Conservation (phyloP, 768 basidiomycete species). For the Pleurotus citrinopileatus region DNA sequence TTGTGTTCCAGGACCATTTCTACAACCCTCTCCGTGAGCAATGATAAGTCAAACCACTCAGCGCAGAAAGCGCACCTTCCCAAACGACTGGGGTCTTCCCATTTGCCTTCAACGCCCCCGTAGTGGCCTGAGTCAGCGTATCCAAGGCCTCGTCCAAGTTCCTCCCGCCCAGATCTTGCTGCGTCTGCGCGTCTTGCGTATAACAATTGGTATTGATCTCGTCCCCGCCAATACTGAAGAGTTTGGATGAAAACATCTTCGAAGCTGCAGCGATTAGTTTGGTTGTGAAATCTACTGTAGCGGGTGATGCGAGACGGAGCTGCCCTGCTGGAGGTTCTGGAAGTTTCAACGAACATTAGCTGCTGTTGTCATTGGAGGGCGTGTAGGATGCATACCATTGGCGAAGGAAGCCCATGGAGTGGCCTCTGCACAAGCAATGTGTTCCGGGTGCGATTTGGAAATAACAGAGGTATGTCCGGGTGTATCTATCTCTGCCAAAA, state of each 20-base stretch:
- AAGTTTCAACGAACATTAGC: neutral
- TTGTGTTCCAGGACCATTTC: constrained; percentile 65
- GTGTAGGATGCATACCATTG: constrained; percentile 26
- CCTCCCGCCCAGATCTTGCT: constrained; percentile 49
- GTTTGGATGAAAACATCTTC: constrained; percentile 46
- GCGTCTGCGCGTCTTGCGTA: constrained; percentile 54
- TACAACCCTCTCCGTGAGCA: constrained; percentile 37
- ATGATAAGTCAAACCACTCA: neutral
- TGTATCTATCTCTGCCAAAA: constrained; percentile 77
- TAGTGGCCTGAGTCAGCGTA: constrained; percentile 58
- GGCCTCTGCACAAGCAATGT: constrained; percentile 61
- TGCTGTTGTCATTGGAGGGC: neutral
- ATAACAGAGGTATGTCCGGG: constrained; percentile 81
- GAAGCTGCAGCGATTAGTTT: constrained; percentile 53
- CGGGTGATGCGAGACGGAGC: constrained; percentile 64
- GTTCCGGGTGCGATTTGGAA: constrained; percentile 63
- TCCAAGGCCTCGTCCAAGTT: constrained; percentile 66
- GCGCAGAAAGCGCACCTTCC: constrained; percentile 51
- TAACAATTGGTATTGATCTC: constrained; percentile 75
- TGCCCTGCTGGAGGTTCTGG: constrained; percentile 81
- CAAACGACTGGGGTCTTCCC: constrained; percentile 83
- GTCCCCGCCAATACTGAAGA: constrained; percentile 82
- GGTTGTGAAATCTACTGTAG: constrained; percentile 57
- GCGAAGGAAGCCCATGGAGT: constrained; percentile 62
- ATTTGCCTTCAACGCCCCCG: constrained; percentile 45